Evolutionary conservation across 2,329 filamentous ascomycete genomes (phyloP), one percentile per base, ranked within the genome.

Genomic region (Claviceps sp.): DNA sequence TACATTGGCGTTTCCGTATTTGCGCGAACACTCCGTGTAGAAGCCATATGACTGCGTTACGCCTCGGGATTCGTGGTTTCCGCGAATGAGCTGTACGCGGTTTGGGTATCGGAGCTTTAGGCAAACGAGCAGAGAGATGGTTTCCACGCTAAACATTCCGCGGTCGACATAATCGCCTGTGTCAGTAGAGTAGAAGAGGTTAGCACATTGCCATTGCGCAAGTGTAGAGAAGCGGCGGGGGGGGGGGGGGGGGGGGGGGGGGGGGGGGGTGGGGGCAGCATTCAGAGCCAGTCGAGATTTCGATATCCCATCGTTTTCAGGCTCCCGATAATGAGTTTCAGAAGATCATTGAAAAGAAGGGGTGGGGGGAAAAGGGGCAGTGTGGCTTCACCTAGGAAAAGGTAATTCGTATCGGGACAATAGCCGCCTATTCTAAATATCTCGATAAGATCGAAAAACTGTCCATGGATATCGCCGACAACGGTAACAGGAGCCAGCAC

Each of bases 31-130:
- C 67, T 98, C 93, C 22, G 93, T 97, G 67, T 98, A 98, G 72
- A 98, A 98, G 53, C 93, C 93, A 70, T 98, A 98, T 30, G 91
- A 97, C 70, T 98, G 93, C 11, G 93, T 98, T 51, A 98, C 93
- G 62, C 93, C 93, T 61, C 93, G 85, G 53, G 89, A 95, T 71
- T 98, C 93, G 72, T 98, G 93, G 70, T 98, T 98, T 60, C 93
- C 93, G 61, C 93, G 86, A 65, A 98, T 97, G 52, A 98, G 76
- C 69, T 96, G 88, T 52, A 98, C 90, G 65, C 93, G 87, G 64
- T 93, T 82, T 41, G 93, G 93, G 74, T 97, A 98, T 75, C 93
- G 85, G 58, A 98, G 78, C 70, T 98, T 98, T 58, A 98, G 77
- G 72, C 93, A 98, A 58, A 98, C 87, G 61, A 98, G 87, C 46